Conservation (phyloP, 192 early-diverging fungal species). For the Obelidium mucronatum region DNA sequence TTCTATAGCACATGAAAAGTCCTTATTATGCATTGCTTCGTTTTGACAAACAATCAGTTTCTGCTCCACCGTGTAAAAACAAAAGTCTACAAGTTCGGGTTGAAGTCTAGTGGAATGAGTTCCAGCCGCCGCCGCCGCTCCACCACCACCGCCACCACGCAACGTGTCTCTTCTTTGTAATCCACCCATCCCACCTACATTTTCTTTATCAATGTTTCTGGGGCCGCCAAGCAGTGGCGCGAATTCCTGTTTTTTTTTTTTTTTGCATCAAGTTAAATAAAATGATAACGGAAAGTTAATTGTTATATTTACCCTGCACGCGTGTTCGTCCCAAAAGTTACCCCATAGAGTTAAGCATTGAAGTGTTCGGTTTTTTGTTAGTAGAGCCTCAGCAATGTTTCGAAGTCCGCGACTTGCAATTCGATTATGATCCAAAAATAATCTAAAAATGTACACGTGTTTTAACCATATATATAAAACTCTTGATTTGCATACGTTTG, state of each 20-base stretch:
- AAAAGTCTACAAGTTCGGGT: conserved; percentile 45
- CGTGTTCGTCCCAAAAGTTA: conserved; percentile 49
- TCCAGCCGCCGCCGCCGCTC: neutral
- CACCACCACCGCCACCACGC: too few relatives aligned
- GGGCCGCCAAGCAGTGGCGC: conserved; percentile 50
- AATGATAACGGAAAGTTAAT: neutral
- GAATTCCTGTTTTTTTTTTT: conserved; percentile 40
- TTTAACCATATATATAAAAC: neutral
- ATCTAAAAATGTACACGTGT: conserved; percentile 5
- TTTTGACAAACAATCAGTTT: conserved; percentile 47
- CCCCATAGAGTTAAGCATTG: conserved; percentile 51
- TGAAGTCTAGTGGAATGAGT: conserved; percentile 26
- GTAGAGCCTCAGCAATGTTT: conserved; percentile 42
- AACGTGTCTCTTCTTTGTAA: too few relatives aligned
- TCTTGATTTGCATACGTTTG: conserved; percentile 18
- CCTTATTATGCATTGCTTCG: conserved; percentile 13
- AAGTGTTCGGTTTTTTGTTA: conserved; percentile 36
- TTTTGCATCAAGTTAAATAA: too few relatives aligned
- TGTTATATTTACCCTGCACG: conserved; percentile 49
- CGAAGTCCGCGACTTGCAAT: conserved; percentile 54
- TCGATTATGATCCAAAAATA: conserved; percentile 55
- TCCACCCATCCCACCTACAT: conserved; percentile 1
- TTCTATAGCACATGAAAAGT: too few relatives aligned
- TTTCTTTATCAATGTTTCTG: neutral
- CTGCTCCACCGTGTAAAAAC: conserved; percentile 52